Conservation (phyloP, 805 yeast genomes). For the Barnettozyma botsteinii region DNA sequence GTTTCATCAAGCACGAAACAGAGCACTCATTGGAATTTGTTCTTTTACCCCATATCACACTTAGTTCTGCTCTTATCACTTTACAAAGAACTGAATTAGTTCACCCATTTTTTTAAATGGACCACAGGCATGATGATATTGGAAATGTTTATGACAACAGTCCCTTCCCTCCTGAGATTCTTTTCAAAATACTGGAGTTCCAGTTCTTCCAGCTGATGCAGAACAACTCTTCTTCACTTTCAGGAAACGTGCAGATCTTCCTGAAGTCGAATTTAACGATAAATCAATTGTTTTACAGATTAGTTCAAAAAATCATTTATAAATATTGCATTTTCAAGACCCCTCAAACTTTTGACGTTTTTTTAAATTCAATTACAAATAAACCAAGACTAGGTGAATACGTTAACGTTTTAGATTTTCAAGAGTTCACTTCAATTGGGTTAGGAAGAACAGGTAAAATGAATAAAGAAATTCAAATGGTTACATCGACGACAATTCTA, state of each 20-base stretch:
- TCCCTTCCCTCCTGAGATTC: conserved; percentile 49
- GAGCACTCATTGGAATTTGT: too few species aligned
- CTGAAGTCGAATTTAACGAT: conserved; percentile 49
- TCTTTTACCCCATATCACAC: too few species aligned
- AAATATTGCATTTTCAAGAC: conserved; percentile 69
- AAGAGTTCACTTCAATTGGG: conserved; percentile 84
- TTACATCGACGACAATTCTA: conserved; percentile 66
- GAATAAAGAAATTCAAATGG: conserved; percentile 90
- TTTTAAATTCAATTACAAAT: conserved; percentile 49
- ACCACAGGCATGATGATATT: not conserved
- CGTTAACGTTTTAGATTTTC: conserved; percentile 77
- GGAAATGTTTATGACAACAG: conserved; percentile 3
- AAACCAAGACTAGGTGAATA: conserved; percentile 46
- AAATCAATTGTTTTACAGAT: conserved; percentile 50
- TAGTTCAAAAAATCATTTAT: conserved; percentile 54
- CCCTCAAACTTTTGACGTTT: conserved; percentile 72
- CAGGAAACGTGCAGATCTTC: conserved; percentile 46
- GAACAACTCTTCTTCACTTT: conserved; percentile 45
- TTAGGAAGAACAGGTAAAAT: conserved; percentile 83
- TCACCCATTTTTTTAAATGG: conserved; percentile 1
- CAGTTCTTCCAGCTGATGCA: conserved; percentile 45
- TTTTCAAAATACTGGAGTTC: conserved; percentile 48
- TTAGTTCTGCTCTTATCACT: not conserved
- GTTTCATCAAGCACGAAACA: too few species aligned
- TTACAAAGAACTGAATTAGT: too few species aligned